phyloP scores from a whole-genome alignment of 2,329 filamentous ascomycete genomes.

The Zymoseptoria ardabiliae region DNA sequence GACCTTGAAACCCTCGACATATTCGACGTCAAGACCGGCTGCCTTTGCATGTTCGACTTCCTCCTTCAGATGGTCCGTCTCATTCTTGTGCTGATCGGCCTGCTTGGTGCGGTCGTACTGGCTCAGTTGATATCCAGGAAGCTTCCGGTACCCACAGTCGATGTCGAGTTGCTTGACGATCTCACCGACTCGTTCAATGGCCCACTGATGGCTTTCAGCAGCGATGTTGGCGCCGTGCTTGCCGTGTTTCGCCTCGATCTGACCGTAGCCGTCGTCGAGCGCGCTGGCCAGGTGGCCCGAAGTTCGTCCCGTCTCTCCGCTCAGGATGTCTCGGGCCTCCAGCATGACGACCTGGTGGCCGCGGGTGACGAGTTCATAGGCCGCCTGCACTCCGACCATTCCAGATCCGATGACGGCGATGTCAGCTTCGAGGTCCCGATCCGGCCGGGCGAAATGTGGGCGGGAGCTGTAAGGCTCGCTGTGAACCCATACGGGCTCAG shows the following conservation, averaged over 20 bases:
- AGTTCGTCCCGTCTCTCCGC: conserved; percentile 49
- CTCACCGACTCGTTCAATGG: conserved; percentile 45
- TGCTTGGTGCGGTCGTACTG: conserved; percentile 38
- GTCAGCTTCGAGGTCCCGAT: conserved; percentile 40
- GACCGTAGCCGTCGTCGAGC: conserved; percentile 47
- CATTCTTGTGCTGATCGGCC: conserved; percentile 36
- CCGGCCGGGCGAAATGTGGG: conserved; percentile 39
- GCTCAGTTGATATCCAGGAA: conserved; percentile 46
- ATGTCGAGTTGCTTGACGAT: conserved; percentile 44
- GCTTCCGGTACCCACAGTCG: conserved; percentile 49
- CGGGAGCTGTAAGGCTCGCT: conserved; percentile 39
- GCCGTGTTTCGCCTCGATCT: conserved; percentile 48
- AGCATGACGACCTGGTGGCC: conserved; percentile 46
- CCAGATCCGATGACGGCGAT: conserved; percentile 48
- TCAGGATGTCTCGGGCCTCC: conserved; percentile 48
- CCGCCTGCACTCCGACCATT: conserved; percentile 46
- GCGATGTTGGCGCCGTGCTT: conserved; percentile 42
- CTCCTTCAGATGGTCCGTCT: conserved; percentile 39
- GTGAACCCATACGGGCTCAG: conserved; percentile 49
- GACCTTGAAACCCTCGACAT: conserved; percentile 40
- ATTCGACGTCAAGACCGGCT: conserved; percentile 39
- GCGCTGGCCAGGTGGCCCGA: conserved; percentile 49
- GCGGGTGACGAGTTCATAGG: conserved; percentile 47
- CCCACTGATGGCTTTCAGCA: conserved; percentile 50
- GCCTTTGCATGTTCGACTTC: conserved; percentile 41